Evolutionary conservation across 805 yeast species (phyloP).

Genomic region (Debaryomyces castellii): DNA sequence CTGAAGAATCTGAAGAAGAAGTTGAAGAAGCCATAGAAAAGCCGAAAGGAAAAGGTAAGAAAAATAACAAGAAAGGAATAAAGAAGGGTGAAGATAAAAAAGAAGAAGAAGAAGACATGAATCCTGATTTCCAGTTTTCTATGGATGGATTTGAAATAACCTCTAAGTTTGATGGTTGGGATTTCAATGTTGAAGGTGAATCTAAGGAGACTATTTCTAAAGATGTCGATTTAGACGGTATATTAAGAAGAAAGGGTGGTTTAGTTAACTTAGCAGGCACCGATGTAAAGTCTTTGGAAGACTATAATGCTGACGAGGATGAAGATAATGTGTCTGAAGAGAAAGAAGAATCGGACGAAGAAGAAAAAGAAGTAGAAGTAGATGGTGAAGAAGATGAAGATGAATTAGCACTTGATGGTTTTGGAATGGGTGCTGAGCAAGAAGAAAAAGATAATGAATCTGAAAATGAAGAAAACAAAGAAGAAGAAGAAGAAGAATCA

Average conservation of each 20-base stretch:
- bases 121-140: constrained; percentile 73
- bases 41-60: constrained; percentile 14
- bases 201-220: constrained; percentile 31
- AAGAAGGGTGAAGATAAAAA: constrained; percentile 24
- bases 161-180: constrained; percentile 75
- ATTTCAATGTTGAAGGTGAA: constrained; percentile 56
- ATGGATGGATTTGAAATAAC: constrained; percentile 56
- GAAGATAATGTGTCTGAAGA: constrained; percentile 21
- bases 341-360: constrained; percentile 24
- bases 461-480: constrained; percentile 14
- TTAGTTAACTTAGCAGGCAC: constrained; percentile 53
- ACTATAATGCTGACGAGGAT: constrained; percentile 19
- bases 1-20: constrained; percentile 19
- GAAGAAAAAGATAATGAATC: constrained; percentile 30
- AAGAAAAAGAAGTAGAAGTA: constrained; percentile 36
- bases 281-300: constrained; percentile 21
- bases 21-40: constrained; percentile 39
- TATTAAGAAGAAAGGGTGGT: constrained; percentile 83
- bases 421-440: constrained; percentile 48
- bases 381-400: constrained; percentile 28
- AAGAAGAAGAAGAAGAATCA: constrained; percentile 23
- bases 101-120: constrained; percentile 52
- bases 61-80: constrained; percentile 16
- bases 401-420: constrained; percentile 44
- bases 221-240: constrained; percentile 84